phyloP scores from a whole-genome alignment of 805 yeast genomes.

The Wickerhamomyces mucosus region DNA sequence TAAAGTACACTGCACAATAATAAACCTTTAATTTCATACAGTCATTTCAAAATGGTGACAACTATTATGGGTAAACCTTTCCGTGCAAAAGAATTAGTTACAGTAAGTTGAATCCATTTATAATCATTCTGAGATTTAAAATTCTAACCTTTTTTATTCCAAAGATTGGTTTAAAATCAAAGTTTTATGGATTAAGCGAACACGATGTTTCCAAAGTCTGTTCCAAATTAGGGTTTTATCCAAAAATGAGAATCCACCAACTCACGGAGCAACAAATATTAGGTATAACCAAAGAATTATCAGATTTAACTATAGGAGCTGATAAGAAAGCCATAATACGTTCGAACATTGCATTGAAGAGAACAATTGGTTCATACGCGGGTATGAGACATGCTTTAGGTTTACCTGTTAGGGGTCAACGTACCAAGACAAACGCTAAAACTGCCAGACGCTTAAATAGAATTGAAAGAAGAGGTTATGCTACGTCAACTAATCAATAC shows the following conservation, averaged over 20 bases:
- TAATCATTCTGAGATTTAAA: background rate
- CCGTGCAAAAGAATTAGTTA: slow-evolving; percentile 21
- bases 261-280: slow-evolving; percentile 79
- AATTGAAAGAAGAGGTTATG: slow-evolving; percentile 48
- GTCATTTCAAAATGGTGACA: slow-evolving; percentile 17
- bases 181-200: slow-evolving; percentile 82
- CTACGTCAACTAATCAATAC: slow-evolving; percentile 5
- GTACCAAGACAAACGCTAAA: slow-evolving; percentile 81
- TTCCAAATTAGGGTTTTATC: slow-evolving; percentile 84
- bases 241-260: slow-evolving; percentile 91
- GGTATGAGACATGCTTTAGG: slow-evolving; percentile 89
- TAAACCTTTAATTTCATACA: too few species aligned
- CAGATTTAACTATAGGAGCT: slow-evolving; percentile 76
- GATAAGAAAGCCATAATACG: slow-evolving; percentile 64
- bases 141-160: background rate
- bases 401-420: slow-evolving; percentile 79
- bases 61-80: slow-evolving; percentile 21
- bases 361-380: slow-evolving; percentile 71
- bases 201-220: slow-evolving; percentile 66
- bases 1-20: too few species aligned
- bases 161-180: slow-evolving; percentile 57
- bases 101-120: slow-evolving; percentile 4
- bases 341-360: slow-evolving; percentile 71
- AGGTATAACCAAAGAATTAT: slow-evolving; percentile 79
- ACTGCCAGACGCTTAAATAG: slow-evolving; percentile 84